These are phyloP conservation scores for Aureobasidium leucospermi DNA, from an alignment of 2,329 filamentous ascomycete genomes.

Conservation along the genomic window DNA sequence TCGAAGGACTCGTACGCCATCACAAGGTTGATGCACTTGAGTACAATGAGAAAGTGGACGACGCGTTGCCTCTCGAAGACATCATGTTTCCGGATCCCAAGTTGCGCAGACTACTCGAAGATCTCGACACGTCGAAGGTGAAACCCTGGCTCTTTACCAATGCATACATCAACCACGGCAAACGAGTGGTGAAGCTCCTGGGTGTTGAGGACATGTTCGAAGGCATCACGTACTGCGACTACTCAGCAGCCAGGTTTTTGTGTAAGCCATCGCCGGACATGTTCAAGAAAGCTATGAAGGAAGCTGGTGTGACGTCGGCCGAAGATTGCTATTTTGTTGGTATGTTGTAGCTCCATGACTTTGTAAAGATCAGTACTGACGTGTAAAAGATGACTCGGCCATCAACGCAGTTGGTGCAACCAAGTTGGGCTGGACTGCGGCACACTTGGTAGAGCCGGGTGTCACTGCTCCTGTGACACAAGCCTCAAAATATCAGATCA, in stretches of 20 bases:
- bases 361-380: neutral
- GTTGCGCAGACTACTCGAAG: constrained; percentile 67
- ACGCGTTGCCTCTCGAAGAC: constrained; percentile 79
- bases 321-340: constrained; percentile 88
- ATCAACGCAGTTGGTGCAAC: constrained; percentile 72
- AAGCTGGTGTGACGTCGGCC: constrained; percentile 62
- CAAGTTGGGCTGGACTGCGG: constrained; percentile 76
- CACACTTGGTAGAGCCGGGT: constrained; percentile 75
- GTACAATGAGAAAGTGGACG: constrained; percentile 91
- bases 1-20: constrained; percentile 86
- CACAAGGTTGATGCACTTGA: constrained; percentile 93
- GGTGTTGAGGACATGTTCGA: constrained; percentile 85
- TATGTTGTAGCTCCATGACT: constrained; percentile 39
- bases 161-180: constrained; percentile 83
- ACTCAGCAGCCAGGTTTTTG: constrained; percentile 61
- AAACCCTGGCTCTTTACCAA: constrained; percentile 94
- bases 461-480: constrained; percentile 58
- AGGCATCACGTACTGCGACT: constrained; percentile 92
- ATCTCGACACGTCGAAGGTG: constrained; percentile 77
- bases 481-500: constrained; percentile 60
- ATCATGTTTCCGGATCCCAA: constrained; percentile 73
- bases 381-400: constrained; percentile 69
- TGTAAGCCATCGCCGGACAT: constrained; percentile 83
- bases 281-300: constrained; percentile 81
- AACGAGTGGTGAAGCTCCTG: constrained; percentile 71